A percentile compares a stretch with the other conserved stretches of the same genome.
These are phyloP conservation scores for Rhodotorula babjevae DNA, from an alignment of 768 basidiomycete genomes.

Conservation along the genomic window DNA sequence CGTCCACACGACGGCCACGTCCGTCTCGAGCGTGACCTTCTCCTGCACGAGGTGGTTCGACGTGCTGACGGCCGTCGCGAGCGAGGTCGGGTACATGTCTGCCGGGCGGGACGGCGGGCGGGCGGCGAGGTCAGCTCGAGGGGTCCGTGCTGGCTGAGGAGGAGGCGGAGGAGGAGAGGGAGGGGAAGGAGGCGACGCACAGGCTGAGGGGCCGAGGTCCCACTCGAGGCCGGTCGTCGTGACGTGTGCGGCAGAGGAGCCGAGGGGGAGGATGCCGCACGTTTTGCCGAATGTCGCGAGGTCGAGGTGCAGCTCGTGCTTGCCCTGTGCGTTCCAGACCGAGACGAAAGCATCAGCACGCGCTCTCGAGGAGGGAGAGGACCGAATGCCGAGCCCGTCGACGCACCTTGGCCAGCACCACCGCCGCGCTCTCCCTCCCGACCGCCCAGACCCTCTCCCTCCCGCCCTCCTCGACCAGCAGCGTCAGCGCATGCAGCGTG, in stretches of 20 bases:
- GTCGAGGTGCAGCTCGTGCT: conserved; percentile 72
- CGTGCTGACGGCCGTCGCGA: conserved; percentile 80
- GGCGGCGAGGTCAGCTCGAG: no score
- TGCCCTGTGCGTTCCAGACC: conserved; percentile 73
- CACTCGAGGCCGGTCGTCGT: conserved; percentile 79
- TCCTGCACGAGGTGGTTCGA: conserved; percentile 81
- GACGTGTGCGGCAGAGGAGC: conserved; percentile 68
- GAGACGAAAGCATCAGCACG: no score
- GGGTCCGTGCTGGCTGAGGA: background rate
- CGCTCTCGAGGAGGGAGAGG: no score
- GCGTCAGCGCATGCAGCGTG: conserved; percentile 76
- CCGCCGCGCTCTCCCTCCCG: conserved; percentile 85
- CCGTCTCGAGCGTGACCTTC: conserved; percentile 68
- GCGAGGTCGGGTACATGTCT: conserved; percentile 66
- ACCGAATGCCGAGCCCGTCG: background rate
- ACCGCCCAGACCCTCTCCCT: conserved; percentile 62
- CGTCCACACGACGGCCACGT: conserved; percentile 85
- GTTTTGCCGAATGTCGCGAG: conserved; percentile 72
- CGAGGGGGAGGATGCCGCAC: conserved; percentile 91
- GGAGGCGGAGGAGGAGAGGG: background rate
- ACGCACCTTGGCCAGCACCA: conserved; percentile 72
- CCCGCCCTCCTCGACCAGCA: conserved; percentile 61
- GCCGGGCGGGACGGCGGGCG: no score
- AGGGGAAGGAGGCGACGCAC: background rate
- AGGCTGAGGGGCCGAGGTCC: conserved; percentile 65